phyloP scores from a whole-genome alignment of 148 eudicot genomes.

The Nepenthes mirabilis region DNA sequence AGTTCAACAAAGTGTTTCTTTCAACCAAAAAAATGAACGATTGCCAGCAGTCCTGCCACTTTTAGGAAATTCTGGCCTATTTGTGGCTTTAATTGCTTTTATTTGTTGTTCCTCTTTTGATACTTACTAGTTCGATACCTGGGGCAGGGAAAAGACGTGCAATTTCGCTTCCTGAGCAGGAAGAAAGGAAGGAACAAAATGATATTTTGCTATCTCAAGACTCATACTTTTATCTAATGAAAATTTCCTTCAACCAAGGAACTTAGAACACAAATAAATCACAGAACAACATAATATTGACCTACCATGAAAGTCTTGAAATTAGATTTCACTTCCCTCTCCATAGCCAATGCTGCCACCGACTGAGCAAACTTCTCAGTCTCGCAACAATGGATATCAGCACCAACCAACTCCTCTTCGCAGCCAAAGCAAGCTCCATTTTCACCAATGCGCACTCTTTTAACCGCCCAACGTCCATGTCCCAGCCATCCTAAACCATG shows the following conservation, averaged over 20 bases:
- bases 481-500: conserved; percentile 94
- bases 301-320: conserved; percentile 78
- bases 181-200: too few species aligned
- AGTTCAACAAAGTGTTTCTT: too few species aligned
- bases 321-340: conserved; percentile 62
- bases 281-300: neutral
- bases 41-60: too few species aligned
- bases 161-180: too few species aligned
- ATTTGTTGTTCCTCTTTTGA: too few species aligned
- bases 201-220: too few species aligned
- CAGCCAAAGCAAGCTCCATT: conserved; percentile 54
- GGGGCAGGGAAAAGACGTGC: too few species aligned
- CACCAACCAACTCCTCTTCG: conserved; percentile 57
- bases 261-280: neutral
- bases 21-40: too few species aligned
- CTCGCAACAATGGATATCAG: conserved; percentile 65
- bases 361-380: conserved; percentile 74
- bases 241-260: neutral
- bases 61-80: too few species aligned
- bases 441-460: conserved; percentile 24
- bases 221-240: neutral
- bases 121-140: too few species aligned
- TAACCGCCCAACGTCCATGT: conserved; percentile 56
- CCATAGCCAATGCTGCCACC: conserved; percentile 70
- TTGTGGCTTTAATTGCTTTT: too few species aligned